Percentiles rank a stretch among this genome's conserved stretches.
Evolutionary conservation across 345 rosid species (phyloP).

Genomic region (Sisymbrium altissimum): DNA sequence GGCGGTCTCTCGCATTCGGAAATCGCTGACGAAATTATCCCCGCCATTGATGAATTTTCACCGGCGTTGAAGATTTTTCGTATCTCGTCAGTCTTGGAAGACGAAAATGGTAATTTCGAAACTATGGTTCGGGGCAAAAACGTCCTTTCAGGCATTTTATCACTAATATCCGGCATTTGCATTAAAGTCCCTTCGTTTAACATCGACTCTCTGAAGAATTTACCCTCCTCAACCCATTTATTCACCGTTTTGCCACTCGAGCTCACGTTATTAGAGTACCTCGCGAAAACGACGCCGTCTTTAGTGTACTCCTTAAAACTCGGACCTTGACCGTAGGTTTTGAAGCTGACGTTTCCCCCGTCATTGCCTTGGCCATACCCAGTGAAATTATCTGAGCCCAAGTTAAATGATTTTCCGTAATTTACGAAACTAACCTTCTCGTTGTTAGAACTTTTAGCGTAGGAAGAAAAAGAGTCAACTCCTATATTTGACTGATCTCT

Average conservation of each 20-base stretch:
- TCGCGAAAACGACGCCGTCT: conserved; percentile 45
- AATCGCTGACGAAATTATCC: conserved; percentile 48
- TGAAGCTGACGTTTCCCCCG: conserved; percentile 45
- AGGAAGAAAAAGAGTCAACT: conserved; percentile 56
- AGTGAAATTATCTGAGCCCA: conserved; percentile 52
- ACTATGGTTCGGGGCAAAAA: conserved; percentile 74
- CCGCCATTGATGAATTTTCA: conserved; percentile 61
- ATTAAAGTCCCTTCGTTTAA: conserved; percentile 60
- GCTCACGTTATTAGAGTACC: conserved; percentile 37
- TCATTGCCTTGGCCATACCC: conserved; percentile 47
- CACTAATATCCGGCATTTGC: conserved; percentile 85
- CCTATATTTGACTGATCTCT: conserved; percentile 62
- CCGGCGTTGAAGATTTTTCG: conserved; percentile 48
- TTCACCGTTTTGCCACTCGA: conserved; percentile 43
- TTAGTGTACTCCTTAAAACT: conserved; percentile 52
- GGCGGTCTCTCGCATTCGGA: conserved; percentile 69
- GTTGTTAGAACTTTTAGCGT: conserved; percentile 51
- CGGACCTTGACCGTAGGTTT: conserved; percentile 47
- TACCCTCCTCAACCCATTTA: conserved; percentile 80
- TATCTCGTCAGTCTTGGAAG: conserved; percentile 32
- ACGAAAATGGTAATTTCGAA: conserved; percentile 61
- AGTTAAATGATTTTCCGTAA: conserved; percentile 53
- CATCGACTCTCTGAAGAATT: conserved; percentile 70
- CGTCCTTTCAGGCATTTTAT: conserved; percentile 89
- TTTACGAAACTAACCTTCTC: conserved; percentile 49